Conservation (phyloP, 78 protist genomes). For the Pigoraptor vietnamica region DNA sequence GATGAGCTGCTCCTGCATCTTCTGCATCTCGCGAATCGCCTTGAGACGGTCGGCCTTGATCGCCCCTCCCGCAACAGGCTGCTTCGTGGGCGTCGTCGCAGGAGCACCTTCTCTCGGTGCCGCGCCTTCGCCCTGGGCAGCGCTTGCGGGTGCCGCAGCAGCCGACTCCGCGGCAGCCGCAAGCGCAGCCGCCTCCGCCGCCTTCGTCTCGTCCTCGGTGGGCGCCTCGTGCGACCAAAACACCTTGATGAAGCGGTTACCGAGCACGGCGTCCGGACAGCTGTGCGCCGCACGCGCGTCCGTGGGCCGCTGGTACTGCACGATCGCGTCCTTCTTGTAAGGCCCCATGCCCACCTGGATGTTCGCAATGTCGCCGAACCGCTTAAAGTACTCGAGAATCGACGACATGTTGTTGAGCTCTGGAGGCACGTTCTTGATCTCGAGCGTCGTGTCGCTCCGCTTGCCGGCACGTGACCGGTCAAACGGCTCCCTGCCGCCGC, state of each 20-base stretch:
- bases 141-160: no score
- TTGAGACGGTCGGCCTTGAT: background rate
- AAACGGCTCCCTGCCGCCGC: background rate
- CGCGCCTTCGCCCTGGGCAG: background rate
- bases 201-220: background rate
- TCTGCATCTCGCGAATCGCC: background rate
- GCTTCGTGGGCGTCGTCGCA: background rate
- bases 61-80: background rate
- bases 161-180: background rate
- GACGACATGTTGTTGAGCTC: background rate
- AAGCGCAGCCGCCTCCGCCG: background rate
- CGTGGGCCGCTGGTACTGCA: background rate
- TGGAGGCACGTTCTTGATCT: background rate
- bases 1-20: background rate
- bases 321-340: background rate
- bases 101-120: background rate
- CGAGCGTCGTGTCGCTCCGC: background rate
- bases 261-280: background rate
- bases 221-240: background rate
- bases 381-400: background rate
- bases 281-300: background rate
- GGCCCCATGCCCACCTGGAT: background rate
- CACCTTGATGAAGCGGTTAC: conserved; percentile 4
- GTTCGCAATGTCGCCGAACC: background rate
- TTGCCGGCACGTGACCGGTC: background rate